Evolutionary conservation across 2,329 filamentous ascomycete genomes (phyloP), one percentile per base, ranked within the genome.

Genomic region (Phaeosphaeria sp.): DNA sequence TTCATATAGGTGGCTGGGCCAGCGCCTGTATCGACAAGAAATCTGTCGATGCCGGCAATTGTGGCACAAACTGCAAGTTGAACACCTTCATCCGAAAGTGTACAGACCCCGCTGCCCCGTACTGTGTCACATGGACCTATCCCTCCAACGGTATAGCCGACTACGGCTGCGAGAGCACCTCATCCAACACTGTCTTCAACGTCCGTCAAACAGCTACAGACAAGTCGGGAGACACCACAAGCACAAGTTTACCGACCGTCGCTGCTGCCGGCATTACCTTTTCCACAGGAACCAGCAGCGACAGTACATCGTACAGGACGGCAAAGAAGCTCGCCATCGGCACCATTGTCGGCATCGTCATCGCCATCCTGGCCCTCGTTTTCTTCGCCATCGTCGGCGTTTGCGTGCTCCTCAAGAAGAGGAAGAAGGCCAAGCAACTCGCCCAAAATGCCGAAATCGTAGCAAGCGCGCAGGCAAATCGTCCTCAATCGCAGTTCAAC

Each of bases 111-210:
- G 30, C 46, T 1, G 27, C 55, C 0, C 70, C 66, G 5, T 72
- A 67, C 60, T 74, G 71, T 53, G 61, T 68, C 6, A 70, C 71
- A 15, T 72, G 70, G 70, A 67, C 64, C 6, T 74, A 71, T 55
- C 58, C 68, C 2, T 50, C 39, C 17, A 61, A 68, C 25, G 51
- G 60, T 0, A 44, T 71, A 1, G 46, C 54, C 27, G 69, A 71
- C 36, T 72, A 66, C 36, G 71, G 68, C 10, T 74, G 70, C 46
- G 60, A 58, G 1, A 48, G 42, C 20, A 57, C 59, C 15, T 55
- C 54, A 2, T 50, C 46, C 15, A 58, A 52, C 17, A 57, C 53
- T 1, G 47, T 63, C n/a, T 59, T 64, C 22, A 72, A 66, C 2
- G 52, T 72, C 5, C 49, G 60, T 20, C 55, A 61, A 23, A 54